phyloP scores from a whole-genome alignment of 768 basidiomycete genomes.

The Floccularia luteovirens region DNA sequence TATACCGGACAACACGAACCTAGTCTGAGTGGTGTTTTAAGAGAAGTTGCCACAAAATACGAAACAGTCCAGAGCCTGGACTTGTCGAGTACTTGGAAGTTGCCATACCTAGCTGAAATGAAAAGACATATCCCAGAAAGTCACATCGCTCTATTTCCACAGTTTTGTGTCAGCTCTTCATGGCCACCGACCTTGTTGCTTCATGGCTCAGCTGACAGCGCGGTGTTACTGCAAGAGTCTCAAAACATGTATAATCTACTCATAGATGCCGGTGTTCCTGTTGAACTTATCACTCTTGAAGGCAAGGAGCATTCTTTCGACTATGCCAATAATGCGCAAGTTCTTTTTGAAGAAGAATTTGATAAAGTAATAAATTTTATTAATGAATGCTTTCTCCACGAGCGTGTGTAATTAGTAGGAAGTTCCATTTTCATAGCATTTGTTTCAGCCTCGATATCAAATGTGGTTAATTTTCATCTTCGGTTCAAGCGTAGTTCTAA shows the following conservation, averaged over 20 bases:
- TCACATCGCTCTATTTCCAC: conserved; percentile 37
- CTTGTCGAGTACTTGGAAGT: no score
- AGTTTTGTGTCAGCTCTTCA: conserved; percentile 26
- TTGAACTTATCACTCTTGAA: conserved; percentile 26
- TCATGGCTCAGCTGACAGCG: conserved; percentile 43
- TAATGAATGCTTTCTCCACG: conserved; percentile 6
- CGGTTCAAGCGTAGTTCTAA: no score
- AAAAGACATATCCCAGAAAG: conserved; percentile 20
- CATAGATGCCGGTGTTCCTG: conserved; percentile 22
- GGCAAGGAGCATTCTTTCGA: conserved; percentile 53
- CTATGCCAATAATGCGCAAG: conserved; percentile 36
- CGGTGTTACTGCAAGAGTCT: conserved; percentile 35
- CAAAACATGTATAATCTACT: conserved; percentile 25
- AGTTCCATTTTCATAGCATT: no score
- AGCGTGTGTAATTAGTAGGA: no score
- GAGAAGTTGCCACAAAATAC: conserved; percentile 5
- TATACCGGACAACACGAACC: conserved; percentile 39
- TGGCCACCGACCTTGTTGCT: conserved; percentile 44
- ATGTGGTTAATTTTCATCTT: no score
- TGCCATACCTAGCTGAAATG: no score
- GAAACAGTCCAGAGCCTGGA: neutral
- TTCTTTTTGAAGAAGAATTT: conserved; percentile 13
- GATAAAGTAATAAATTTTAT: conserved; percentile 30
- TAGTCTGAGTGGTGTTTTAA: conserved; percentile 39
- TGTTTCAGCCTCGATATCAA: no score